A percentile compares a stretch with the other conserved stretches of the same genome.
phyloP scores from a whole-genome alignment of 768 basidiomycete species.

The Boletellus sp. region DNA sequence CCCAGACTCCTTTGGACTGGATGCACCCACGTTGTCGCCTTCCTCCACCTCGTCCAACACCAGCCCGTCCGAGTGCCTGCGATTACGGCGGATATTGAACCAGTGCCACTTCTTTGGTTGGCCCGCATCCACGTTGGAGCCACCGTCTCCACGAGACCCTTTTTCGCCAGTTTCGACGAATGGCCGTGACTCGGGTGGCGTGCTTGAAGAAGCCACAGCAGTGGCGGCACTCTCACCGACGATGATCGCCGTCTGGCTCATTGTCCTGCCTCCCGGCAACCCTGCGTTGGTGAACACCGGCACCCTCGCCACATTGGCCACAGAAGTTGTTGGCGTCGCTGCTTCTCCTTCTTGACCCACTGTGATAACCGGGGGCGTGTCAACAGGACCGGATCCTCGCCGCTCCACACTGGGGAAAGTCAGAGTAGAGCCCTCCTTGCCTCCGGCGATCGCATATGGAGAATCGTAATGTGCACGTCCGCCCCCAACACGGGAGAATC shows the following conservation, averaged over 20 bases:
- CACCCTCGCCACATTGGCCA: constrained; percentile 43
- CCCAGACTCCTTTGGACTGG: constrained; percentile 36
- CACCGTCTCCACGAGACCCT: constrained; percentile 17
- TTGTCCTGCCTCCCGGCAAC: constrained; percentile 64
- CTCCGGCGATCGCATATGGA: constrained; percentile 71
- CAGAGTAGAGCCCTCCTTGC: constrained; percentile 50
- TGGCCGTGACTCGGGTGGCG: constrained; percentile 18
- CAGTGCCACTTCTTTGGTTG: constrained; percentile 66
- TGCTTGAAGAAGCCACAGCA: constrained; percentile 13
- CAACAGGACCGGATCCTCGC: constrained; percentile 23
- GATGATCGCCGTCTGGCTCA: constrained; percentile 84
- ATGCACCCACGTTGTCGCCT: constrained; percentile 25
- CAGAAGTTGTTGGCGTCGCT: constrained; percentile 49
- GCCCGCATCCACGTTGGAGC: constrained; percentile 37
- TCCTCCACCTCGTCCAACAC: constrained; percentile 26
- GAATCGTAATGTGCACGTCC: constrained; percentile 82
- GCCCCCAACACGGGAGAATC: constrained; percentile 85
- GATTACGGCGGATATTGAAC: constrained; percentile 59
- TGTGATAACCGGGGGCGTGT: constrained; percentile 20
- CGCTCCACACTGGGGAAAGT: constrained; percentile 66
- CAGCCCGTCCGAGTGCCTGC: constrained; percentile 58
- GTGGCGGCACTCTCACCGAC: constrained; percentile 48
- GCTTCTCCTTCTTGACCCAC: constrained; percentile 37
- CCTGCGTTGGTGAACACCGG: constrained; percentile 31
- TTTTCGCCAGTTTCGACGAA: constrained; percentile 18